Percentiles rank a stretch among this genome's conserved stretches.
Conservation (phyloP, 2,329 filamentous ascomycete genomes). For the Aspergillus pseudoglaucus region DNA sequence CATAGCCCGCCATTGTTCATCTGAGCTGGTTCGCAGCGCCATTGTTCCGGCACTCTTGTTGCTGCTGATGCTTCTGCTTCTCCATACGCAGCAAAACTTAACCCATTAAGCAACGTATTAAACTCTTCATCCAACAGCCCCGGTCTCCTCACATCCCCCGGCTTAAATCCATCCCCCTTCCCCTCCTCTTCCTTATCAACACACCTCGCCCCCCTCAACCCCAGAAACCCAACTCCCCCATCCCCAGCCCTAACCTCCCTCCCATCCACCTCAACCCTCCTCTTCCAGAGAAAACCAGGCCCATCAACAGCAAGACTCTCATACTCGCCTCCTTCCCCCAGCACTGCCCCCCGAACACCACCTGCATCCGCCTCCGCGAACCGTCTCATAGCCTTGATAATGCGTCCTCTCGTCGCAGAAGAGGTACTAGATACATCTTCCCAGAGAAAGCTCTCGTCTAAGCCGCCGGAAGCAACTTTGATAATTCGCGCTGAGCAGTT, state of each 20-base stretch:
- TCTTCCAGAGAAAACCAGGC: conserved; percentile 65
- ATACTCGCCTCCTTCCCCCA: conserved; percentile 94
- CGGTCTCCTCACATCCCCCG: conserved; percentile 46
- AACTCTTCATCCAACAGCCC: conserved; percentile 62
- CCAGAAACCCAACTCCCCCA: conserved; percentile 71
- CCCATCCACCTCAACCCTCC: conserved; percentile 57
- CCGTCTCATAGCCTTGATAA: conserved; percentile 45
- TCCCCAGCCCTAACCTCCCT: conserved; percentile 56
- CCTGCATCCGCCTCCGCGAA: conserved; percentile 50
- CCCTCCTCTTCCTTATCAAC: conserved; percentile 37
- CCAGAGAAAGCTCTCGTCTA: conserved; percentile 77
- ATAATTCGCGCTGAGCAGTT: conserved; percentile 85
- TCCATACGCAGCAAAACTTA: conserved; percentile 2
- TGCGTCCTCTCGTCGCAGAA: conserved; percentile 33
- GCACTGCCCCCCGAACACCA: conserved; percentile 59
- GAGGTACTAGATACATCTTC: conserved; percentile 60
- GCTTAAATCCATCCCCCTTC: conserved; percentile 8
- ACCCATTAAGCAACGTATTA: conserved; percentile 27
- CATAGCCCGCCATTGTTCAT: conserved; percentile 20
- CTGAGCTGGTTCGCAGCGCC: conserved; percentile 12
- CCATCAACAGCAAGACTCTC: conserved; percentile 87
- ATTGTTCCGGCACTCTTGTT: conserved; percentile 3
- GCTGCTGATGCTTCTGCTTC: not conserved
- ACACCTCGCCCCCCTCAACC: conserved; percentile 53
- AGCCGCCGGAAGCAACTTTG: conserved; percentile 86